Conservation (phyloP, 345 rosid genomes). For the Moricandia arvensis region DNA sequence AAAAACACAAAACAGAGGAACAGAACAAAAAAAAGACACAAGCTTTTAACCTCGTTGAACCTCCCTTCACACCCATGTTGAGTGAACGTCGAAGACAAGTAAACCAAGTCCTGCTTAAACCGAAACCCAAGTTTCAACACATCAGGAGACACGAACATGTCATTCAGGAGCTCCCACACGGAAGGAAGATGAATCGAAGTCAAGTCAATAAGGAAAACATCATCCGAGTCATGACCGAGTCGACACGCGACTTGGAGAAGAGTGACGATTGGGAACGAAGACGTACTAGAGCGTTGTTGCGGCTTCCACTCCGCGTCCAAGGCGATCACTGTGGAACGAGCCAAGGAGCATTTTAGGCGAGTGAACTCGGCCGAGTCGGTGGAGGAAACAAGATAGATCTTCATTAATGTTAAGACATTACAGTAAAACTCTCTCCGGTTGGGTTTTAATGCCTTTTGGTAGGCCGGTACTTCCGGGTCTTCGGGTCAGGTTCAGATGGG, state of each 20-base stretch:
- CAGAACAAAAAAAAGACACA: neutral
- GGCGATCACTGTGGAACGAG: conserved; percentile 61
- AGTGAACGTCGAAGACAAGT: conserved; percentile 15
- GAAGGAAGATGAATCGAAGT: conserved; percentile 51
- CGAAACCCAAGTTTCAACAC: conserved; percentile 68
- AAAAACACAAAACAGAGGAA: neutral
- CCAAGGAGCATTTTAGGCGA: conserved; percentile 47
- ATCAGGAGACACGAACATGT: conserved; percentile 62
- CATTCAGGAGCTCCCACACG: conserved; percentile 61
- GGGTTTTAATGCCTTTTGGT: neutral
- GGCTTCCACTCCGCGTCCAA: conserved; percentile 91
- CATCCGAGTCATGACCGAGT: conserved; percentile 22
- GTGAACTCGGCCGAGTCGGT: conserved; percentile 74
- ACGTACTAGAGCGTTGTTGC: conserved; percentile 30
- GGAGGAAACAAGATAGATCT: conserved; percentile 24
- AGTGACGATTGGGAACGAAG: conserved; percentile 62
- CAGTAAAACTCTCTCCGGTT: neutral
- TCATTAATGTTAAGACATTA: conserved; percentile 1
- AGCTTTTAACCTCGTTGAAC: neutral
- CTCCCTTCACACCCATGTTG: neutral
- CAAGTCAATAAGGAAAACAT: conserved; percentile 72
- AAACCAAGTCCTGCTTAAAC: conserved; percentile 83
- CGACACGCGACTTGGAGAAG: conserved; percentile 86
- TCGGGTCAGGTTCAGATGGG: too few species aligned
- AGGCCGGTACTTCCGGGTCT: too few species aligned